Conservation (phyloP, 306 rosid species). For the Cucurbita argyrosperma region DNA sequence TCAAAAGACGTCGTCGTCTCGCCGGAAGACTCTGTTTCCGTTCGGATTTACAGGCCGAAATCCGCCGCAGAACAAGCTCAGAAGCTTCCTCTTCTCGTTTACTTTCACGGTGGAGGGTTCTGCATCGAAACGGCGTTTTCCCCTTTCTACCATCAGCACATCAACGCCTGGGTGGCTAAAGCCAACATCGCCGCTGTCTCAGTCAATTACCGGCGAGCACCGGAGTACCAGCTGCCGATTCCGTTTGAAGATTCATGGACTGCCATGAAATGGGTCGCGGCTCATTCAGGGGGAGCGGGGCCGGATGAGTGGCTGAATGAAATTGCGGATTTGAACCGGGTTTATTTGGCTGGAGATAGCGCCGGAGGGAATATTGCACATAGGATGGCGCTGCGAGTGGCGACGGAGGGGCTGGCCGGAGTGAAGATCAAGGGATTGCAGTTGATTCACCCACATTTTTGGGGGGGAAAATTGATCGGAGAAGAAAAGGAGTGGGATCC, state of each 20-base stretch:
- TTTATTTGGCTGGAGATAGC: slow-evolving; percentile 54
- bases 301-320: slow-evolving; percentile 43
- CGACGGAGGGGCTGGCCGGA: slow-evolving; percentile 23
- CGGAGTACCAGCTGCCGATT: slow-evolving; percentile 48
- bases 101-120: not conserved
- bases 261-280: slow-evolving; percentile 44
- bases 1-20: slow-evolving; percentile 53
- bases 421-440: slow-evolving; percentile 28
- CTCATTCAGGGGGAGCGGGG: slow-evolving; percentile 33
- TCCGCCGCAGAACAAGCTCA: not conserved
- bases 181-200: slow-evolving; percentile 41
- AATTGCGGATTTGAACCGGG: slow-evolving; percentile 28
- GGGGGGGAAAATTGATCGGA: slow-evolving; percentile 37
- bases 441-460: slow-evolving; percentile 52
- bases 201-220: slow-evolving; percentile 52
- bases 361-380: slow-evolving; percentile 57
- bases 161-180: slow-evolving; percentile 21
- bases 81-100: not conserved
- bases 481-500: slow-evolving; percentile 8
- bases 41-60: slow-evolving; percentile 42
- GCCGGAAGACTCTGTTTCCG: slow-evolving; percentile 20
- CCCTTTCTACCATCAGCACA: slow-evolving; percentile 29
- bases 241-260: slow-evolving; percentile 55
- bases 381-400: slow-evolving; percentile 35
- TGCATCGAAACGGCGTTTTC: slow-evolving; percentile 22